Evolutionary conservation across 306 rosid species (phyloP), one percentile per base, ranked within the genome.

Genomic region (Mimosa bimucronata): DNA sequence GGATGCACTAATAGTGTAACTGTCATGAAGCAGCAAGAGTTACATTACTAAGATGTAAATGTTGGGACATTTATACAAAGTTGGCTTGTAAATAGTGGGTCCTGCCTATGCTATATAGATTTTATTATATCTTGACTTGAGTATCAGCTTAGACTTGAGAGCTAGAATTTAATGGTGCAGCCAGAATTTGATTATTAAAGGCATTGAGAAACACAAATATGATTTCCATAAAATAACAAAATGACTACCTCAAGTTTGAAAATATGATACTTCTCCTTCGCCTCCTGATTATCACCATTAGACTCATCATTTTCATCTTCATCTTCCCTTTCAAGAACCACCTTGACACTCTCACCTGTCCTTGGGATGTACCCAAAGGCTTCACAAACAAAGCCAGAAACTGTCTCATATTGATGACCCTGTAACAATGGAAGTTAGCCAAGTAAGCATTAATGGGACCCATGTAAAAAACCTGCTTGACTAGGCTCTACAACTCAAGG

Each of bases 341-440:
- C 88, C 87, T 91, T 93, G 83, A 93, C 87, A 84, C 83, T 86
- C 88, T 96, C 98, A 11, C 99, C 99, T 6, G 98, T 96, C 88
- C 97, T 91, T 18, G 98, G 99, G 76, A 93, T 96, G 77, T 96
- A 93, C 82, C 99, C 99, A 88, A 95, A 95, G 66, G 94, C 90
- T 87, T 90, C 99, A 25, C 99, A 96, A 62, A 93, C 92, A 84
- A 96, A 96, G 74, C 99, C 99, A 0, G 99, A 96, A 42, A 96
- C 99, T 1, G 99, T 96, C 88, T 96, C 99, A 67, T 96, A 96
- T 86, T 93, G 99, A 79, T 90, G 93, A 85, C 97, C 99, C 99
- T 96, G 90, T 71, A 74, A 79, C 45, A 66, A 67, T 9, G 57
- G 31, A 75, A 41, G 72, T 41, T 50, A 73, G 60, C 28, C 37